Evolutionary conservation across 345 rosid species (phyloP).

Genomic region (Arabidopsis arenosa): DNA sequence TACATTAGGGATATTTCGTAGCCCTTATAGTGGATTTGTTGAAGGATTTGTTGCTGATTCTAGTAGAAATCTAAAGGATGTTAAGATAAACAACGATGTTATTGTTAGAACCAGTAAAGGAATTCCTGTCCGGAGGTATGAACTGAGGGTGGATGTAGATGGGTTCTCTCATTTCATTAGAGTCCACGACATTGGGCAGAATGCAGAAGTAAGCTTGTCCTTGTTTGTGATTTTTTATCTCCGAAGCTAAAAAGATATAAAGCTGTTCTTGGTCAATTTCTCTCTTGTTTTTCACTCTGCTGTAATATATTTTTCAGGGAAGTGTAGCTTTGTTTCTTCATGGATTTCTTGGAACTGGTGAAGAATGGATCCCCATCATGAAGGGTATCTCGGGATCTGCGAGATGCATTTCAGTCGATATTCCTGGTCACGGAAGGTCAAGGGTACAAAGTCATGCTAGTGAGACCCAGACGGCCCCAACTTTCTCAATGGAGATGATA

Average conservation of each 20-base stretch:
- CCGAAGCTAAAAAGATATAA: conserved; percentile 3
- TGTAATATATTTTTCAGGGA: conserved; percentile 54
- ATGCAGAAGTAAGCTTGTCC: conserved; percentile 53
- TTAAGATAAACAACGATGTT: conserved; percentile 59
- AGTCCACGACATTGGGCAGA: conserved; percentile 58
- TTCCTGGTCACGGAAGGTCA: conserved; percentile 92
- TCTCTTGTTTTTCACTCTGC: conserved; percentile 8
- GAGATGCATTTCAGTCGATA: conserved; percentile 85
- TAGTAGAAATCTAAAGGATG: conserved; percentile 54
- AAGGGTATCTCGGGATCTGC: conserved; percentile 72
- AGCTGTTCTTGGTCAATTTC: conserved; percentile 16
- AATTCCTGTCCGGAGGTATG: conserved; percentile 56
- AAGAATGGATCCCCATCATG: conserved; percentile 92
- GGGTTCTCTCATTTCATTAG: conserved; percentile 59
- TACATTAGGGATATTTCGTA: conserved; percentile 57
- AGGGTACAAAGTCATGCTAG: conserved; percentile 43
- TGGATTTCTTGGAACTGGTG: conserved; percentile 90
- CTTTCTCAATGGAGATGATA: conserved; percentile 65
- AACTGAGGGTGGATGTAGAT: conserved; percentile 54
- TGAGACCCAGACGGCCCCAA: conserved; percentile 41
- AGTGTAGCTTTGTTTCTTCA: conserved; percentile 73
- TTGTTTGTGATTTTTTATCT: conserved; percentile 25
- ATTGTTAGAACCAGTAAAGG: conserved; percentile 50
- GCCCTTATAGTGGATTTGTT: conserved; percentile 56
- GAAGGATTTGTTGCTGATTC: conserved; percentile 73